phyloP scores from a whole-genome alignment of 805 yeast species.

The Lachancea nothofagi region DNA sequence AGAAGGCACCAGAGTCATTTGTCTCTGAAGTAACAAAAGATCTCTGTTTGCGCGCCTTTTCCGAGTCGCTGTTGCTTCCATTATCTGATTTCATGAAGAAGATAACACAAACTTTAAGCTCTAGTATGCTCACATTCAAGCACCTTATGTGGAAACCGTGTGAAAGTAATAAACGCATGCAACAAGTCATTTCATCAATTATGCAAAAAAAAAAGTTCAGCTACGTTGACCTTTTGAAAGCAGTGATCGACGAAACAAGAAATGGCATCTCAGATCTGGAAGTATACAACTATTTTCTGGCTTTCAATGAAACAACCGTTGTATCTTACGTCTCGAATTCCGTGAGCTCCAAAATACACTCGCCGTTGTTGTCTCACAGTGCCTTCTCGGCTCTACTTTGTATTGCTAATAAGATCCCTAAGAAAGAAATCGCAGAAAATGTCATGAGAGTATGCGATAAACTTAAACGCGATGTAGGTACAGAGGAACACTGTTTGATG shows the following conservation, averaged over 20 bases:
- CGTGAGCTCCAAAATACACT: slow-evolving; percentile 24
- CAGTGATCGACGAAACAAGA: slow-evolving; percentile 10
- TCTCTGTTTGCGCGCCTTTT: not conserved
- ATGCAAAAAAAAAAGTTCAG: not conserved
- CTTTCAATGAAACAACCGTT: slow-evolving; percentile 11
- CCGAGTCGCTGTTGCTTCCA: not conserved
- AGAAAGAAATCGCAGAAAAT: slow-evolving; percentile 16
- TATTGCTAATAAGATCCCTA: slow-evolving; percentile 16
- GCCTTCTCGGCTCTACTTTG: slow-evolving; percentile 16
- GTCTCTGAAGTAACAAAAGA: not conserved
- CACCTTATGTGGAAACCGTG: not conserved
- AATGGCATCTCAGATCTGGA: slow-evolving; percentile 14
- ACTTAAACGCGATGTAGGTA: not conserved
- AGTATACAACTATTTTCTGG: slow-evolving; percentile 14
- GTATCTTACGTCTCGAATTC: slow-evolving; percentile 19
- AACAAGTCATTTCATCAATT: not conserved
- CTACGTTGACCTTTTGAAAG: slow-evolving; percentile 13
- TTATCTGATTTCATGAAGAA: not conserved
- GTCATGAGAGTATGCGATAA: slow-evolving; percentile 15
- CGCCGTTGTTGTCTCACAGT: slow-evolving; percentile 14
- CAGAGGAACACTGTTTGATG: not conserved
- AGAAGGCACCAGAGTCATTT: not conserved
- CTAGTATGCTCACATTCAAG: slow-evolving; percentile 1
- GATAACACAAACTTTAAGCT: not conserved
- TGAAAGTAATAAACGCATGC: not conserved